A percentile compares a stretch with the other conserved stretches of the same genome.
Conservation (phyloP, 768 basidiomycete species). For the Pleurotus ostreatus region DNA sequence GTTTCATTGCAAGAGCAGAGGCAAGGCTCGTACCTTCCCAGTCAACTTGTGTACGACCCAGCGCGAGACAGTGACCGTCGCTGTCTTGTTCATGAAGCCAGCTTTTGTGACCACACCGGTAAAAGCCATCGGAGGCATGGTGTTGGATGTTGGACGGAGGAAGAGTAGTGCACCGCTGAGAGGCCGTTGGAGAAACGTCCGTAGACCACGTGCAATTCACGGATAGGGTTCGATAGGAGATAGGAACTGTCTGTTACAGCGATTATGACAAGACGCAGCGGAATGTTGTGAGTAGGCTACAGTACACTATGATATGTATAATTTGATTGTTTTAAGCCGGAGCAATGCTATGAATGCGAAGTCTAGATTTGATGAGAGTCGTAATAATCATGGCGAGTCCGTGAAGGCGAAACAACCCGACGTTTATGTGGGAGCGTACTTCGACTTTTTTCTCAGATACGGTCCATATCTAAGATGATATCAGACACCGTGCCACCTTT, state of each 20-base stretch:
- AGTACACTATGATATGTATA: too few relatives aligned
- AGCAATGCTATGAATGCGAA: too few relatives aligned
- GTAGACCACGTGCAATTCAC: too few relatives aligned
- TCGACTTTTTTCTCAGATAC: slow-evolving; percentile 36
- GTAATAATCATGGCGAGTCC: neutral
- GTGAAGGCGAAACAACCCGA: neutral
- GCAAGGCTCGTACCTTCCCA: slow-evolving; percentile 55
- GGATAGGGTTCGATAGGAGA: too few relatives aligned
- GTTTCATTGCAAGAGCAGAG: slow-evolving; percentile 1
- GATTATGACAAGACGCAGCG: too few relatives aligned
- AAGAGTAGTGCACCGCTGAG: too few relatives aligned
- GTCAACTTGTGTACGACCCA: slow-evolving; percentile 69
- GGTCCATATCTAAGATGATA: slow-evolving; percentile 34
- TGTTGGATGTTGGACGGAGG: slow-evolving; percentile 4
- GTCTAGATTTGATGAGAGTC: too few relatives aligned
- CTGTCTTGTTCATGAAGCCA: slow-evolving; percentile 82
- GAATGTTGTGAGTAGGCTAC: too few relatives aligned
- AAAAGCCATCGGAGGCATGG: slow-evolving; percentile 78
- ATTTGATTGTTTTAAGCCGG: too few relatives aligned
- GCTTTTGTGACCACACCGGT: slow-evolving; percentile 75
- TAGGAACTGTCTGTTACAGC: too few relatives aligned
- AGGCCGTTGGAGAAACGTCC: too few relatives aligned
- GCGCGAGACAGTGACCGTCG: slow-evolving; percentile 77
- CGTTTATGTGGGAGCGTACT: slow-evolving; percentile 29
- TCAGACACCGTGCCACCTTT: too few relatives aligned